Conservation (phyloP, 257 asterid species). For the Nicotiana benthamiana region DNA sequence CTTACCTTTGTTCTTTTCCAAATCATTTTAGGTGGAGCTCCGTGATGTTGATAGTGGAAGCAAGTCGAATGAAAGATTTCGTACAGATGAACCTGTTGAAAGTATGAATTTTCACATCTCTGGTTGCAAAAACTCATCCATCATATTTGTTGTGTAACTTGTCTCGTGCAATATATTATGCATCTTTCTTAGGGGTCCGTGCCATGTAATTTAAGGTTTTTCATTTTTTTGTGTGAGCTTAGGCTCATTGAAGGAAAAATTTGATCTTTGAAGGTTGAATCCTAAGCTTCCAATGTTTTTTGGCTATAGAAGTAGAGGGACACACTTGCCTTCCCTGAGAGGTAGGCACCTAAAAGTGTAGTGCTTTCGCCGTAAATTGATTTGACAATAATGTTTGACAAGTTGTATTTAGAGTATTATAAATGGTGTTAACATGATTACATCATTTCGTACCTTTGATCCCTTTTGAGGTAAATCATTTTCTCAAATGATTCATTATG, state of each 20-base stretch:
- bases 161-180: not conserved
- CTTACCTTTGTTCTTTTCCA: slow-evolving; percentile 14
- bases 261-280: not conserved
- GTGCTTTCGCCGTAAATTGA: not conserved
- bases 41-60: slow-evolving; percentile 92
- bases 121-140: not conserved
- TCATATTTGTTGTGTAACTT: not conserved
- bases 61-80: slow-evolving; percentile 81
- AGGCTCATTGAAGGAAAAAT: not conserved
- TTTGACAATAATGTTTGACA: not conserved
- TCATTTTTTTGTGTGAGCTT: not conserved
- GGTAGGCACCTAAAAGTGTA: not conserved
- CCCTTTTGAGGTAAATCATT: not conserved
- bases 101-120: slow-evolving; percentile 40
- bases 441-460: not conserved
- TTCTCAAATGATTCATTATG: not conserved
- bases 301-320: not conserved
- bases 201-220: not conserved
- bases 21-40: slow-evolving; percentile 73
- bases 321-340: not conserved
- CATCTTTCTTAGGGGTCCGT: not conserved
- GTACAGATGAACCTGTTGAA: slow-evolving; percentile 85
- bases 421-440: not conserved
- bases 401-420: not conserved
- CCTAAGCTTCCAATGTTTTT: not conserved